phyloP scores from a whole-genome alignment of 192 early-diverging fungal genomes.

The Coemansia aciculifera region DNA sequence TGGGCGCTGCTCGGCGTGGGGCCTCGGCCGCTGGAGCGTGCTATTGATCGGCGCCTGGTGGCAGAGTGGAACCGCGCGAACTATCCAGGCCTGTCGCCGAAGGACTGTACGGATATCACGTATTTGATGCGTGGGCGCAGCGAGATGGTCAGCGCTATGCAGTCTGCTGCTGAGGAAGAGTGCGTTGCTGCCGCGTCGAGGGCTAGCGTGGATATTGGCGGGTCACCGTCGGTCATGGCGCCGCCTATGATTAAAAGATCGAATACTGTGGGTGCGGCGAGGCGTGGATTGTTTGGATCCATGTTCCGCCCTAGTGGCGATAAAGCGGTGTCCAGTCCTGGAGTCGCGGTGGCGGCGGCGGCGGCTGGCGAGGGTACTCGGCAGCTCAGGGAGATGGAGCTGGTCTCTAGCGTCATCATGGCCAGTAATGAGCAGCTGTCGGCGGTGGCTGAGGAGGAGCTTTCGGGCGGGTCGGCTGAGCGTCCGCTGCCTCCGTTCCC shows the following conservation, averaged over 20 bases:
- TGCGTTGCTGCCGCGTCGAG: background rate
- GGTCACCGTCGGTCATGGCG: background rate
- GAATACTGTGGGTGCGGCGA: conserved; percentile 44
- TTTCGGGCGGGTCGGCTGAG: background rate
- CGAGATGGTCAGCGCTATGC: conserved; percentile 50
- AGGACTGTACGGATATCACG: conserved; percentile 35
- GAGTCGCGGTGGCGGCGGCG: background rate
- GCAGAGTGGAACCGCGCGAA: conserved; percentile 53
- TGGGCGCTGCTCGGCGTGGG: conserved; percentile 54
- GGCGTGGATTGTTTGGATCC: conserved; percentile 35
- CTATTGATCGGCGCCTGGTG: conserved; percentile 49
- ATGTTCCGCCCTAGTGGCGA: conserved; percentile 19
- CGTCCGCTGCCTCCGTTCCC: conserved; percentile 10
- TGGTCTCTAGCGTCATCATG: conserved; percentile 14
- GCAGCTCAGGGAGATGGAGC: conserved; percentile 26
- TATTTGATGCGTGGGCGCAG: conserved; percentile 48
- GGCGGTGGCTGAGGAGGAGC: background rate
- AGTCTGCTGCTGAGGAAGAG: background rate
- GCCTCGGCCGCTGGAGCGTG: conserved; percentile 39
- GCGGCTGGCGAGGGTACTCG: conserved; percentile 4
- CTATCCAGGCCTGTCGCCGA: conserved; percentile 20
- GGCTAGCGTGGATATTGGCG: conserved; percentile 41
- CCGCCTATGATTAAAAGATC: conserved; percentile 38
- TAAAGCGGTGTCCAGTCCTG: conserved; percentile 4
- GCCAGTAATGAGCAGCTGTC: background rate